A percentile compares a stretch with the other conserved stretches of the same genome.
Evolutionary conservation across 176 grass and related monocot species (phyloP).

Genomic region (bread wheat (Triticum aestivum)): IWGSC_CS_RefSeq_v2.1 NC_057800.1:656312601-656313100

Average conservation of each 20-base stretch:
- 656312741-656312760: background rate
- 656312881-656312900: no score
- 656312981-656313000: background rate
- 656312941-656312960: background rate
- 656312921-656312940: background rate
- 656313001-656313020: slow-evolving; percentile 27
- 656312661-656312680: slow-evolving; percentile 40
- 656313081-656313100: slow-evolving; percentile 62
- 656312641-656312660: slow-evolving; percentile 34
- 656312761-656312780: background rate
- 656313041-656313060: slow-evolving; percentile 42
- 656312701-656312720: slow-evolving; percentile 32
- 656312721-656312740: slow-evolving; percentile 22
- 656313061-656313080: slow-evolving; percentile 62
- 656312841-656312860: background rate
- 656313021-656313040: background rate
- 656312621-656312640: slow-evolving; percentile 24
- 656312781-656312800: background rate
- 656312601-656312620: slow-evolving; percentile 7
- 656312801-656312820: background rate
- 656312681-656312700: slow-evolving; percentile 33
- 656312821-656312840: slow-evolving; percentile 39
- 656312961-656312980: slow-evolving; percentile 27
- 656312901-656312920: no score
- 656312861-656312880: slow-evolving; percentile 26